phyloP scores from a whole-genome alignment of 106 monocot species.

The Allium fistulosum region DNA sequence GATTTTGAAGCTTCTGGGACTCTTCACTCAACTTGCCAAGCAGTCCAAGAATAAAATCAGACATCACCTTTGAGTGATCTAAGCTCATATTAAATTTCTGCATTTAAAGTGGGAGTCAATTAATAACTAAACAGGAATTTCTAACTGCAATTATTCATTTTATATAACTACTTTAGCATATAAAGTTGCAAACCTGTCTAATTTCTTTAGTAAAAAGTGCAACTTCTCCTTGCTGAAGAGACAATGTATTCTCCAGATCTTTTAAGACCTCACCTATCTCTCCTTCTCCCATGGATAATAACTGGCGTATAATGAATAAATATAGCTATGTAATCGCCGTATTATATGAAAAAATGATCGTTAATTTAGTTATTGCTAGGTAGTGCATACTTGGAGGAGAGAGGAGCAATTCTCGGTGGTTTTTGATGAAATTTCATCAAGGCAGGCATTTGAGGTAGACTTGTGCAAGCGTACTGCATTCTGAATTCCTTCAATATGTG shows the following conservation, averaged over 20 bases:
- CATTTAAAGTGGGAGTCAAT: background rate
- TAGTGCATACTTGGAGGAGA: constrained; percentile 49
- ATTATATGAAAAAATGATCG: background rate
- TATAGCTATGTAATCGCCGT: background rate
- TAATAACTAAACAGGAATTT: background rate
- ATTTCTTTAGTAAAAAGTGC: constrained; percentile 64
- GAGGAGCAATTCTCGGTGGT: constrained; percentile 25
- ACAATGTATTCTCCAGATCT: constrained; percentile 49
- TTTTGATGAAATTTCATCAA: constrained; percentile 68
- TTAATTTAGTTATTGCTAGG: background rate
- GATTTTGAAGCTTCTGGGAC: constrained; percentile 35
- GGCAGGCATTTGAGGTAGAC: constrained; percentile 38
- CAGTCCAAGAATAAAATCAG: constrained; percentile 41
- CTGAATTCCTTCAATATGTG: constrained; percentile 70
- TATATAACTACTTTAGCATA: background rate
- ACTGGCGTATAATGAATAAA: constrained; percentile 22
- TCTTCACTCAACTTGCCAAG: constrained; percentile 46
- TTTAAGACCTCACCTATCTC: constrained; percentile 45
- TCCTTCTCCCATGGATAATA: constrained; percentile 50
- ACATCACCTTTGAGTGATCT: constrained; percentile 54
- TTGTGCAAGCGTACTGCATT: constrained; percentile 84
- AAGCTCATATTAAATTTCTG: constrained; percentile 55
- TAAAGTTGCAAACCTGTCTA: constrained; percentile 47
- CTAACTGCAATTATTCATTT: background rate
- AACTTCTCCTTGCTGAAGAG: constrained; percentile 53